Percentiles rank a stretch among this genome's conserved stretches.
phyloP scores from a whole-genome alignment of 192 early-diverging fungal genomes.

The Neocallimastix lanati region DNA sequence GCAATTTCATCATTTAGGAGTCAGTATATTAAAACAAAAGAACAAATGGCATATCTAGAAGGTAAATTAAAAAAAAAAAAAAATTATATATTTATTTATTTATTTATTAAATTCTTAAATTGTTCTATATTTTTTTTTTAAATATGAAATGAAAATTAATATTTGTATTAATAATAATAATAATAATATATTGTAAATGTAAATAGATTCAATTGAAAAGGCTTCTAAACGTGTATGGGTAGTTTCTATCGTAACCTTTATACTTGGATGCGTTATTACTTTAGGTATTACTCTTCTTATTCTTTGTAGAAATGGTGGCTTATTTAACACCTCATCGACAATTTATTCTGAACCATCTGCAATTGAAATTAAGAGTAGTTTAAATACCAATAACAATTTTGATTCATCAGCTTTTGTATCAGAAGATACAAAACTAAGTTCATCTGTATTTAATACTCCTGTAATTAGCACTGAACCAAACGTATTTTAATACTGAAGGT shows the following conservation, averaged over 20 bases:
- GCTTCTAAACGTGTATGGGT: not conserved
- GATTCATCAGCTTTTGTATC: no score
- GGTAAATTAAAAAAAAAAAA: no score
- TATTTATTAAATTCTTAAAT: no score
- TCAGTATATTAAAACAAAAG: not conserved
- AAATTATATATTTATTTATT: no score
- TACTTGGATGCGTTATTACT: not conserved
- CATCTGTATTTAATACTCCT: no score
- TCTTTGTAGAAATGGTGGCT: not conserved
- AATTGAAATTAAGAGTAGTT: not conserved
- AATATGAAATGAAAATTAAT: no score
- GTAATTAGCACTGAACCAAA: no score
- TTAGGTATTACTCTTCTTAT: not conserved
- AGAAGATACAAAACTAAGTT: no score
- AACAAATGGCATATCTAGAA: not conserved
- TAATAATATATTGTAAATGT: not conserved
- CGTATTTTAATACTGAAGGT: no score
- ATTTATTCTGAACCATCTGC: not conserved
- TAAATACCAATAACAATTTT: not conserved
- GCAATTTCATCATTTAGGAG: not conserved
- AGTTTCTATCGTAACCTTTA: not conserved
- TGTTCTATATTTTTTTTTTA: no score
- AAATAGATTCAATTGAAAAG: not conserved
- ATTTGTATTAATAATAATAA: no score
- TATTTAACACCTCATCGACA: not conserved